A percentile compares a stretch with the other conserved stretches of the same genome.
phyloP scores from a whole-genome alignment of 2,329 filamentous ascomycete species.

The Hirsutella minnesotensis region DNA sequence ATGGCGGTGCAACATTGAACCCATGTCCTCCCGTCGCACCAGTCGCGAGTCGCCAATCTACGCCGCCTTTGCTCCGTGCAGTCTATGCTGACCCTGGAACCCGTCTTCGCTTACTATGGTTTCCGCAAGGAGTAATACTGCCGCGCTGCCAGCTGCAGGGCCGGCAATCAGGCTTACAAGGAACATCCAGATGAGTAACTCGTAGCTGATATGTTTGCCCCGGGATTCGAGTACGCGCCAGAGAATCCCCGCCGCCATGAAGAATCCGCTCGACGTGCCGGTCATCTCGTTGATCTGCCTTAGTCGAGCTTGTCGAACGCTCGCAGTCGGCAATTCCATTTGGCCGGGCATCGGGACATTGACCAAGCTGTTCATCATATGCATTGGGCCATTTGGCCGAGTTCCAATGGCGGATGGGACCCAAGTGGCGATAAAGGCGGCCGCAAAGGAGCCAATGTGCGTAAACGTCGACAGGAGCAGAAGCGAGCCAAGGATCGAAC shows the following conservation, averaged over 20 bases:
- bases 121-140: slow-evolving; percentile 4
- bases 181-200: slow-evolving; percentile 4
- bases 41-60: too few relatives aligned
- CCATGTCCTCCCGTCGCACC: too few relatives aligned
- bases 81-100: too few relatives aligned
- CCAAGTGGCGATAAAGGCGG: slow-evolving; percentile 3
- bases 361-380: slow-evolving; percentile 4
- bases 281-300: slow-evolving; percentile 9
- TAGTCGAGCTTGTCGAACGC: slow-evolving; percentile 3
- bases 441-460: slow-evolving; percentile 5
- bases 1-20: too few relatives aligned
- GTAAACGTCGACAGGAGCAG: slow-evolving; percentile 2
- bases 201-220: not conserved
- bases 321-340: not conserved
- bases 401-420: not conserved
- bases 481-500: slow-evolving; percentile 1
- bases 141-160: slow-evolving; percentile 6
- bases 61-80: too few relatives aligned
- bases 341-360: slow-evolving; percentile 1
- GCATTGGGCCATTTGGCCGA: not conserved
- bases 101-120: too few relatives aligned
- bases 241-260: slow-evolving; percentile 4
- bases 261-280: slow-evolving; percentile 8
- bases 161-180: slow-evolving; percentile 7
- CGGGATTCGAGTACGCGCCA: not conserved